A percentile compares a stretch with the other conserved stretches of the same genome.
phyloP scores from a whole-genome alignment of 176 grass and related monocot genomes.

The Otatea glauca region DNA sequence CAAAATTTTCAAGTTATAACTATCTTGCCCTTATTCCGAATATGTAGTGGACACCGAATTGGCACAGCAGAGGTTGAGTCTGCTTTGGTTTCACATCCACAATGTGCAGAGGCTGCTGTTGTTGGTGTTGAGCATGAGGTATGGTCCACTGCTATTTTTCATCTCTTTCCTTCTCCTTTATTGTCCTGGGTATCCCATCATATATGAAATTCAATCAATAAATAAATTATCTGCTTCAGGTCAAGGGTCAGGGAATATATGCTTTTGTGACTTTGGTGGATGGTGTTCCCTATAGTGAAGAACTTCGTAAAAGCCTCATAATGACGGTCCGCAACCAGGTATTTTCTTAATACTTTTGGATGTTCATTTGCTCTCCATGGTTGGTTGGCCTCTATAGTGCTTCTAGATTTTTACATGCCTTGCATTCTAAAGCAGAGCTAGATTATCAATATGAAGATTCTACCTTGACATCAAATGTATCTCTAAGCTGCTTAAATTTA shows the following conservation, averaged over 20 bases:
- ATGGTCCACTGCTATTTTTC: slow-evolving; percentile 1
- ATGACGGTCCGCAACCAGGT: slow-evolving; percentile 85
- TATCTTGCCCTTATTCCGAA: slow-evolving; percentile 23
- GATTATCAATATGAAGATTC: slow-evolving; percentile 24
- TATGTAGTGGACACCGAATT: slow-evolving; percentile 89
- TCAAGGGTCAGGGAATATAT: slow-evolving; percentile 97
- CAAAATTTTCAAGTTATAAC: slow-evolving; percentile 26
- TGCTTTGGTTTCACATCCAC: slow-evolving; percentile 80
- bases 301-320: slow-evolving; percentile 79
- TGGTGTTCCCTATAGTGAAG: slow-evolving; percentile 81
- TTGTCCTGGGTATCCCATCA: slow-evolving; percentile 12
- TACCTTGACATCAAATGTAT: background rate
- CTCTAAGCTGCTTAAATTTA: slow-evolving; percentile 4
- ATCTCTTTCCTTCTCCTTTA: background rate
- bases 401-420: slow-evolving; percentile 20
- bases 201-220: slow-evolving; percentile 17
- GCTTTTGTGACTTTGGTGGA: slow-evolving; percentile 90
- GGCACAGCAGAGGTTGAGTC: slow-evolving; percentile 96
- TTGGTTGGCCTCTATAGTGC: background rate
- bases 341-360: slow-evolving; percentile 7
- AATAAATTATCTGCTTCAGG: slow-evolving; percentile 51
- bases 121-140: slow-evolving; percentile 99
- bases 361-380: background rate
- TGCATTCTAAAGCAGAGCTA: background rate
- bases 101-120: slow-evolving; percentile 90